Conservation (phyloP, 192 early-diverging fungal species). For the Phlyctochytrium planicorne region DNA sequence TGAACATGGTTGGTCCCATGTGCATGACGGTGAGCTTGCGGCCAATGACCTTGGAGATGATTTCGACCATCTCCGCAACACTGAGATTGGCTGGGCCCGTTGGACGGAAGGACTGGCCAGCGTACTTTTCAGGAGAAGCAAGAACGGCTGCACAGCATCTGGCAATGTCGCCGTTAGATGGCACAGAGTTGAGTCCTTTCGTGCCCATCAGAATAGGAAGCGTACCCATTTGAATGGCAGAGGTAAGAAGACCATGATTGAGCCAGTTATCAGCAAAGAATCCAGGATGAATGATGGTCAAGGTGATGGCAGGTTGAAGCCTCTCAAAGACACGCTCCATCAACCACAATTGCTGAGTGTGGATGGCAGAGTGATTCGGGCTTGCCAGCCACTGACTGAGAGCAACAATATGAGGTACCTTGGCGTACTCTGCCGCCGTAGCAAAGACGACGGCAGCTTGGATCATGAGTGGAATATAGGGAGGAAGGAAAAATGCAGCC, state of each 20-base stretch:
- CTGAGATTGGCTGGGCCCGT: too few relatives aligned
- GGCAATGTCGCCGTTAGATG: too few relatives aligned
- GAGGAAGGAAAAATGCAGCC: constrained; percentile 5
- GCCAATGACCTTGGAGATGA: too few relatives aligned
- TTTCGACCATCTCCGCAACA: too few relatives aligned
- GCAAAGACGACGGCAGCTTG: constrained; percentile 5
- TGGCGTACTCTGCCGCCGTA: background rate
- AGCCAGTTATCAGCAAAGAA: constrained; percentile 4
- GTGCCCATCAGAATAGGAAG: background rate
- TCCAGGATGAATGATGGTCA: background rate
- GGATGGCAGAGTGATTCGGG: background rate
- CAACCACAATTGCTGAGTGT: constrained; percentile 11
- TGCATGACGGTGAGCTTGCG: too few relatives aligned
- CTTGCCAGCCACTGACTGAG: background rate
- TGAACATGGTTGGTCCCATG: too few relatives aligned
- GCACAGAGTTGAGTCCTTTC: too few relatives aligned
- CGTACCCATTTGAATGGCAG: background rate
- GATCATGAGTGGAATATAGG: background rate
- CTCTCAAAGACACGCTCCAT: background rate
- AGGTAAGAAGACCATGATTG: background rate
- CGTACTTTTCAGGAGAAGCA: too few relatives aligned
- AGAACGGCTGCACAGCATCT: too few relatives aligned
- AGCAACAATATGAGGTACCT: background rate
- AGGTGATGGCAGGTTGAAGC: background rate
- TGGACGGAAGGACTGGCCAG: too few relatives aligned